These are phyloP conservation scores for Entomortierella beljakovae DNA, from an alignment of 192 early-diverging fungal species.

Conservation along the genomic window DNA sequence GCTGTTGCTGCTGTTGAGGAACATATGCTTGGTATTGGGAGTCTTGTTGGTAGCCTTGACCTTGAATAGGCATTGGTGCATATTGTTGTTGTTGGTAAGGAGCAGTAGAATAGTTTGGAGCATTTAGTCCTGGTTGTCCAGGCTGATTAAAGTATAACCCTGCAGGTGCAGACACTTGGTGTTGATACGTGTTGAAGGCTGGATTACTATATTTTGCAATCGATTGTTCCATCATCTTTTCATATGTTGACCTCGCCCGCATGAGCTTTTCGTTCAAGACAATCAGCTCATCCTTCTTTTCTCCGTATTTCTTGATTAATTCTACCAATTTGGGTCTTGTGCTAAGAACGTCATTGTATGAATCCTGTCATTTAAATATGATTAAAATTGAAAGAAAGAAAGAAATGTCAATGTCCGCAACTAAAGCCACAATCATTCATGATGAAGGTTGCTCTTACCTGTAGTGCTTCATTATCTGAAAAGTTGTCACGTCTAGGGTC, in stretches of 20 bases:
- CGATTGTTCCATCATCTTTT: conserved; percentile 74
- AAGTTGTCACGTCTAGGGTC: conserved; percentile 88
- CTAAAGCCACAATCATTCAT: too few relatives aligned
- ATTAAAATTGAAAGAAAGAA: too few relatives aligned
- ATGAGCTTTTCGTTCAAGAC: conserved; percentile 79
- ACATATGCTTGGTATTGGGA: conserved; percentile 32
- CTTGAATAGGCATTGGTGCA: not conserved
- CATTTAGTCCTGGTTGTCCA: conserved; percentile 27
- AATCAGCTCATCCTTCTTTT: conserved; percentile 87
- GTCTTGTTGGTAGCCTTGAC: conserved; percentile 17
- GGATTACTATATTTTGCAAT: conserved; percentile 68
- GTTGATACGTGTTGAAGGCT: conserved; percentile 34
- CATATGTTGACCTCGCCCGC: conserved; percentile 77
- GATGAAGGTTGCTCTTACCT: conserved; percentile 47
- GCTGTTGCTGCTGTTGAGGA: conserved; percentile 31
- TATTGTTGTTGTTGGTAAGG: conserved; percentile 19
- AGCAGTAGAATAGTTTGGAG: conserved; percentile 22
- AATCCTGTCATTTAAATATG: conserved; percentile 39
- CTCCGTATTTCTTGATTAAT: conserved; percentile 84
- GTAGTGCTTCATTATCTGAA: conserved; percentile 89
- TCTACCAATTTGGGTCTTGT: conserved; percentile 88
- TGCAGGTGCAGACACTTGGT: conserved; percentile 14
- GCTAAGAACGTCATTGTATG: conserved; percentile 85
- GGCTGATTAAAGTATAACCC: conserved; percentile 15
- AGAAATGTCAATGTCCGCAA: too few relatives aligned